Evolutionary conservation across 2,329 filamentous ascomycete genomes (phyloP), one percentile per base, ranked within the genome.

Genomic region (Claviceps sp.): DNA sequence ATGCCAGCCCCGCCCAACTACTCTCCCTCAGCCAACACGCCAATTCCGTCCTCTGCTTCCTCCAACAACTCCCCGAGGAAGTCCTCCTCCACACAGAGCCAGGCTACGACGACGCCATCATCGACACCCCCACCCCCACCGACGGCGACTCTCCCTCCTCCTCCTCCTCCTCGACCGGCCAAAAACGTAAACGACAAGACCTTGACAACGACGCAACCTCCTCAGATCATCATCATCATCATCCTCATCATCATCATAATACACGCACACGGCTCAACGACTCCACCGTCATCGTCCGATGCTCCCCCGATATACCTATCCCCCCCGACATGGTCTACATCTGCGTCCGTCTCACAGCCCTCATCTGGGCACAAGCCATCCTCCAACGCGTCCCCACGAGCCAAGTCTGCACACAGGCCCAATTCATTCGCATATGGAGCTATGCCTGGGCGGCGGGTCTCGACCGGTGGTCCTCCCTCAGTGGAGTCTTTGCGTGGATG

Each of bases 401-500:
- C 50, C 53, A 58, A 5, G 61, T 70, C 0, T 72, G 74, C 51
- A 63, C 62, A 3, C 54, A 64, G 3, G 54, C 58, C 8, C 71
- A 75, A 44, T 70, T 75, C 52, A 52, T 65, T 9, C 58, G 60
- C 44, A 66, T 78, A 5, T 79, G 75, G 75, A 63, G 63, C 14
- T 67, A 67, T 2, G 64, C 70, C 11, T 77, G 75, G 74, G 64
- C 68, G 18, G 69, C 74, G 4, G 68, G 71, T 1, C 62, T 76
- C 37, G 61, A 69, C 2, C 66, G 64, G 5, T 76, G 74, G 74
- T 71, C 72, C 53, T 60, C 64, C 2, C 64, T 73, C 24, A 63
- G 75, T 14, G 75, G 75, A 36, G 68, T 79, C 14, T 73, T 74
- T 51, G 62, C 69, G 48, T 78, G 74, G 75, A 61, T 74, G 24